Evolutionary conservation across 176 grass and related monocot species (phyloP).

Genomic region (Aegilops umbellulata): DNA sequence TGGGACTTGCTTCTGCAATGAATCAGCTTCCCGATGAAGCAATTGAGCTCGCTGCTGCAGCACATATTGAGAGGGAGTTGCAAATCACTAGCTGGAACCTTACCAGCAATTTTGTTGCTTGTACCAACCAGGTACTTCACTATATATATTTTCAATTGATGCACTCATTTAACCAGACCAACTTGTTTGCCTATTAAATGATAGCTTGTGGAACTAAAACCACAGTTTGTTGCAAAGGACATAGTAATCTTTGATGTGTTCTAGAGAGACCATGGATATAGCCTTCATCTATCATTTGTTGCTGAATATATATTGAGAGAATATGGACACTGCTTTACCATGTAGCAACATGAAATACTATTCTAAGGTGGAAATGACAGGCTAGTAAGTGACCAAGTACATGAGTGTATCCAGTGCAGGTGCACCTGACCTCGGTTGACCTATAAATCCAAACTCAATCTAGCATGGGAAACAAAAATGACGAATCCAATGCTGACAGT

Average conservation of each 20-base stretch:
- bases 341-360: background rate
- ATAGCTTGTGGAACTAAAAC: slow-evolving; percentile 5
- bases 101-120: slow-evolving; percentile 93
- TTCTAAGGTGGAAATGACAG: background rate
- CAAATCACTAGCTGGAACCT: slow-evolving; percentile 96
- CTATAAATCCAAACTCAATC: too few species aligned
- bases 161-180: slow-evolving; percentile 43
- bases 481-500: too few species aligned
- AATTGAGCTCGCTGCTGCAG: slow-evolving; percentile 86
- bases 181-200: background rate
- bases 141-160: slow-evolving; percentile 24
- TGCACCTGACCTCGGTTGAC: too few species aligned
- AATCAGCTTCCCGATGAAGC: slow-evolving; percentile 95
- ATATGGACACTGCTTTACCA: background rate
- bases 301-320: background rate
- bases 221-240: background rate
- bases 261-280: background rate
- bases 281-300: background rate
- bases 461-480: too few species aligned
- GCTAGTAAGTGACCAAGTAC: background rate
- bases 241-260: slow-evolving; percentile 1
- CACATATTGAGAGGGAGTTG: slow-evolving; percentile 92
- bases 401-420: too few species aligned
- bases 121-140: slow-evolving; percentile 76
- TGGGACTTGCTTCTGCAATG: slow-evolving; percentile 83